Evolutionary conservation across 768 basidiomycete genomes (phyloP), one percentile per base, ranked within the genome.

Genomic region (Pluteus cervinus): DNA sequence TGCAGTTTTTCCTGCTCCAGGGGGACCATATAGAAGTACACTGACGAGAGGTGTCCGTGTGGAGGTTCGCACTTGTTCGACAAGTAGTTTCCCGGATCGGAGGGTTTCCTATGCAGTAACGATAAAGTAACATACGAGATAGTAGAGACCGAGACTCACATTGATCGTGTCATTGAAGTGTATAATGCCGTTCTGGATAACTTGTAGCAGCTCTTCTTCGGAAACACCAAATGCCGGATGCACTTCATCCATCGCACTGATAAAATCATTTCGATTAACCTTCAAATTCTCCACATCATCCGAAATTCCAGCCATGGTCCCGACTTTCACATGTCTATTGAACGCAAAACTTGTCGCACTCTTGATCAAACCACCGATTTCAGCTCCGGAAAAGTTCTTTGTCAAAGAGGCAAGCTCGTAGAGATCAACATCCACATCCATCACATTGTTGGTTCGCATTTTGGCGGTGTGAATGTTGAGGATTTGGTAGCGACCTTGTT

Each of bases 341-440:
- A 99, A 94, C 15, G 96, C 94, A 53, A 94, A 99, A 78, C 86
- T 90, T 1, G 94, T 92, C 22, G 96, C 96, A 53, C 91, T 96
- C 74, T 97, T 98, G 61, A 98, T 86, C 30, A 99, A 65, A 49
- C 96, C 96, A 38, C 79, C 79, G 42, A 99, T 89, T 61, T 99
- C 96, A 1, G 96, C 96, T 39, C 96, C 96, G 6, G 86, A 89
- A 56, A 97, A 99, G 66, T 99, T 99, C 70, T 98, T 99, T 38
- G 93, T 98, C 29, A 73, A 42, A 4, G 67, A 57, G 0, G 94
- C 88, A 25, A 99, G 75, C 55, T 97, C 90, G 3, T 52, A 50
- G 4, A 99, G 60, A 58, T 93, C 75, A 26, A 99, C 91, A 44
- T 91, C 86, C 12, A 46, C 31, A 37, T 86, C 91, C 86, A 99